Base-by-base conservation (phyloP, 306 rosid species). In the Abrus precatorius region DNA sequence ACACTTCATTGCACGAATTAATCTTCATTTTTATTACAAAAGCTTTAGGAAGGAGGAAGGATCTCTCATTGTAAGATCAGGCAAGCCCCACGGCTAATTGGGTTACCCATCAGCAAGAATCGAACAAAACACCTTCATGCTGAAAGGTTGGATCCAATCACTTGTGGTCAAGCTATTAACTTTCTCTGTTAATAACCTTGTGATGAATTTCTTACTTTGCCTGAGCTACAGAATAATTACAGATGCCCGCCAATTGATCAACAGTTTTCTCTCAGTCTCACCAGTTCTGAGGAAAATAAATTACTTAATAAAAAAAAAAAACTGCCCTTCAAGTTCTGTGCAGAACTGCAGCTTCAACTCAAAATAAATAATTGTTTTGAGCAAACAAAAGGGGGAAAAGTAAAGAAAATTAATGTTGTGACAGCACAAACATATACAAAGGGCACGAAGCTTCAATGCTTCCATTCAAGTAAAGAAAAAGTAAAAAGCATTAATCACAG, bases 111-210 rank as follows among this genome's bases (percentile, higher is more conserved):
- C 63, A 14, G 8, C 9, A 3, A 41, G 8, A 74, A 5, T 50
- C 56, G 3, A 68, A 68, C 55, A 0, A 5, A 12, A 10, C 8
- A 54, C 43, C 79, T 45, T 7, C 30, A 45, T 9, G 33, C 50
- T 20, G 34, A 61, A 57, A 5, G 0, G 34, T 59, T n/a, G 29
- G 47, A 45, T 45, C 69, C 69, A 29, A 44, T 36, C 47, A 33
- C 5, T 28, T 3, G 29, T 59, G 1, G 1, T 44, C 47, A 49
- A 72, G 48, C 48, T 33, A 72, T 4, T 45, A 36, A 47, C 20
- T 45, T 50, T 34, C 64, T 40, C 54, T 36, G 41, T 64, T 12
- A 64, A 29, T 71, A 64, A 80, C 65, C 55, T 61, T 9, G 52
- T 9, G 9, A 38, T 11, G 12, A 80, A 38, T 29, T 69, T 44